phyloP scores from a whole-genome alignment of 164 flowering plant genomes.

The Nymphaea colorata region DNA sequence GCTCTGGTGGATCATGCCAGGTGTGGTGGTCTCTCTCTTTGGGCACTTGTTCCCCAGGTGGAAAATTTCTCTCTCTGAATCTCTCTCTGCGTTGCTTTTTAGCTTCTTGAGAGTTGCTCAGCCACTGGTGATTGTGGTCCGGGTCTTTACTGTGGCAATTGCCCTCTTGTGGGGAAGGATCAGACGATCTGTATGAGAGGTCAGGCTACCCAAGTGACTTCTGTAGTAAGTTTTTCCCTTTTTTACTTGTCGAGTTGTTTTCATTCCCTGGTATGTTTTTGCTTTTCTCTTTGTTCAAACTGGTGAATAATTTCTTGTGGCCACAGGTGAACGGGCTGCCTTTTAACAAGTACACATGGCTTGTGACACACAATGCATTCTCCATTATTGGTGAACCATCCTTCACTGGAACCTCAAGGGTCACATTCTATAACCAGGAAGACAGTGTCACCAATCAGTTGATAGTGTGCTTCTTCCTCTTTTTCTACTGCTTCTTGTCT shows the following conservation, averaged over 20 bases:
- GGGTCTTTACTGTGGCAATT: slow-evolving; percentile 82
- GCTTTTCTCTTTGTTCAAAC: neutral
- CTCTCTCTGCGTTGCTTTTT: slow-evolving; percentile 6
- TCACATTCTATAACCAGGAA: slow-evolving; percentile 90
- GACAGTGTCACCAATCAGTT: slow-evolving; percentile 85
- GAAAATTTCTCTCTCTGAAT: neutral
- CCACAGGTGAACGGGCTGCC: slow-evolving; percentile 70
- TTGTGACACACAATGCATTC: slow-evolving; percentile 88
- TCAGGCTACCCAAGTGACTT: slow-evolving; percentile 57
- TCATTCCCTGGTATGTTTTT: neutral
- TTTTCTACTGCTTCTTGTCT: neutral
- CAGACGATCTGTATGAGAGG: slow-evolving; percentile 76
- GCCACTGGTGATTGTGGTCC: slow-evolving; percentile 54
- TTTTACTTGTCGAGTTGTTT: neutral
- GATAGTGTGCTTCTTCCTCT: slow-evolving; percentile 27
- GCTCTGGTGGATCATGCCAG: slow-evolving; percentile 60
- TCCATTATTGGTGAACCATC: slow-evolving; percentile 73
- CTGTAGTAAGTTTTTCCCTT: slow-evolving; percentile 37
- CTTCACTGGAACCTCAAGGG: slow-evolving; percentile 54
- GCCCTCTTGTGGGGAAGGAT: slow-evolving; percentile 50
- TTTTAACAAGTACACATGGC: slow-evolving; percentile 92
- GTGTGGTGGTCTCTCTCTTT: slow-evolving; percentile 15
- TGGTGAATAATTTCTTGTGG: neutral
- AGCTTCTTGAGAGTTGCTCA: slow-evolving; percentile 64
- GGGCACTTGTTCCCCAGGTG: neutral